phyloP scores from a whole-genome alignment of 345 rosid genomes.

The Melastoma malabathricum region DNA sequence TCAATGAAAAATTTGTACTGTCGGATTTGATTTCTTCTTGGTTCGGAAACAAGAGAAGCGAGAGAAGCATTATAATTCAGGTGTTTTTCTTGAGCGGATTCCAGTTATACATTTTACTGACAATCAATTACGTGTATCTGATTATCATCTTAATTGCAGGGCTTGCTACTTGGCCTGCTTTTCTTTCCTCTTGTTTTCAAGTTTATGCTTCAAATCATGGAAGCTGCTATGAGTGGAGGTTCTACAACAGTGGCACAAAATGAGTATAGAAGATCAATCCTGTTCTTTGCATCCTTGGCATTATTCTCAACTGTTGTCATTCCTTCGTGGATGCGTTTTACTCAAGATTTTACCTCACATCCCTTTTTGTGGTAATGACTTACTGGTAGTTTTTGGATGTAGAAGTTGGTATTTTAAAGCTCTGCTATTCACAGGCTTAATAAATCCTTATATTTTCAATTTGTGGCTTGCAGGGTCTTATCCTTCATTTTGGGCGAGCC shows the following conservation, averaged over 20 bases:
- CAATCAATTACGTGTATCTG: slow-evolving; percentile 6
- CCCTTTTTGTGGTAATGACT: slow-evolving; percentile 61
- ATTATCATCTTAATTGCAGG: slow-evolving; percentile 28
- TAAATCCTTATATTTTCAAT: background rate
- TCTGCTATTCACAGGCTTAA: too few species aligned
- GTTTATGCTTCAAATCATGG: slow-evolving; percentile 23
- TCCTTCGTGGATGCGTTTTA: slow-evolving; percentile 84
- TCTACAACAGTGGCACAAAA: slow-evolving; percentile 19
- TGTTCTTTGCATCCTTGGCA: slow-evolving; percentile 48
- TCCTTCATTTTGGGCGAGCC: slow-evolving; percentile 67
- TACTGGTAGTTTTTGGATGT: background rate
- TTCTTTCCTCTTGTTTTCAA: slow-evolving; percentile 53
- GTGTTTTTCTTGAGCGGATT: slow-evolving; percentile 12
- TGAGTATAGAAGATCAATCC: slow-evolving; percentile 32
- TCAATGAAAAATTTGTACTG: slow-evolving; percentile 26
- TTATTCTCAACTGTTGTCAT: slow-evolving; percentile 26
- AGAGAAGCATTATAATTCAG: slow-evolving; percentile 71
- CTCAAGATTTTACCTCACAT: slow-evolving; percentile 61
- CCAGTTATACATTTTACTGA: background rate
- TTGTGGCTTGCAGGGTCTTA: slow-evolving; percentile 43
- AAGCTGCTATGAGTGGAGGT: slow-evolving; percentile 9
- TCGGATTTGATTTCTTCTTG: slow-evolving; percentile 30
- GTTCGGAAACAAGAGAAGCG: slow-evolving; percentile 55
- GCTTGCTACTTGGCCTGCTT: slow-evolving; percentile 69
- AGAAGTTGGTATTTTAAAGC: too few species aligned